Conservation (phyloP, 345 rosid genomes). For the Lepidium didymum region DNA sequence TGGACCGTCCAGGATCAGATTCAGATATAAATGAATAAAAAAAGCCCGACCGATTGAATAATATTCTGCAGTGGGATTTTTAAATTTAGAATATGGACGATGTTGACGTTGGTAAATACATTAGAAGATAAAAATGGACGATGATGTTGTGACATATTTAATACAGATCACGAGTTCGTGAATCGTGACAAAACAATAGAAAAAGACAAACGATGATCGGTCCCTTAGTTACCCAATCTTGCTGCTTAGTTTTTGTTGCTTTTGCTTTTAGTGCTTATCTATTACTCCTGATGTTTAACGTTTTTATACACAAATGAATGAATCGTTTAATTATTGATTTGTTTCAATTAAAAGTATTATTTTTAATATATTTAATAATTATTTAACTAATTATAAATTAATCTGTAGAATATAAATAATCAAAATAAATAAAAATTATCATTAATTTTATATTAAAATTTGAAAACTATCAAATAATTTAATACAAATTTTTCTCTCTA, state of each 20-base stretch:
- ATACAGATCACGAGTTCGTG: conserved; percentile 6
- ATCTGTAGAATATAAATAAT: no score
- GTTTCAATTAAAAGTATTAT: no score
- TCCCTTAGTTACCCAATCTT: neutral
- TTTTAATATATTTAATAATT: no score
- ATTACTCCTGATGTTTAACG: no score
- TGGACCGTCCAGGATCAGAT: conserved; percentile 20
- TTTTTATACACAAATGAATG: no score
- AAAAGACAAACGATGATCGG: conserved; percentile 7
- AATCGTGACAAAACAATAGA: conserved; percentile 15
- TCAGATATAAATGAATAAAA: neutral
- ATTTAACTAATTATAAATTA: no score
- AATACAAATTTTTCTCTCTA: no score
- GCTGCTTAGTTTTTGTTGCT: conserved; percentile 2
- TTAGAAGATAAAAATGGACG: neutral
- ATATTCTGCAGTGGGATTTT: neutral
- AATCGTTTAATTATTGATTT: no score
- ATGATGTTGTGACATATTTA: neutral
- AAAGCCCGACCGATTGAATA: neutral
- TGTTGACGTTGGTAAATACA: neutral
- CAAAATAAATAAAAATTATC: no score
- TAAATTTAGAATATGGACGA: neutral
- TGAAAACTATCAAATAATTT: no score
- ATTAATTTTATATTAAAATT: no score
- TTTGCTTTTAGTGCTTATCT: neutral